Percentiles rank a stretch among this genome's conserved stretches.
These are phyloP conservation scores for Trichoderma guizhouense DNA, from an alignment of 2,329 filamentous ascomycete genomes.

Conservation along the genomic window DNA sequence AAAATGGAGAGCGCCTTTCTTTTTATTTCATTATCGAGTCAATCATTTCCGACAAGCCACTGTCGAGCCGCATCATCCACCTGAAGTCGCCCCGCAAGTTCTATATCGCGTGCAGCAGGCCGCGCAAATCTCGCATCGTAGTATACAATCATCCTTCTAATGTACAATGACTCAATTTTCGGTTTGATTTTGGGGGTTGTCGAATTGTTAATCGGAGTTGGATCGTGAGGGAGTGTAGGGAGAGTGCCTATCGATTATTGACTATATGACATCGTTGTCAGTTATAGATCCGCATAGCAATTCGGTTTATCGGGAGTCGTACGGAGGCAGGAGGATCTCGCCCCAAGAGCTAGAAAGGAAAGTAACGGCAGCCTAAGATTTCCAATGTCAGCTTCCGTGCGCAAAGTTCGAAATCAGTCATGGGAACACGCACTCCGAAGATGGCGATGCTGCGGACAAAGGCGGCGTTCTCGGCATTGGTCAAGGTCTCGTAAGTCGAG, in stretches of 20 bases:
- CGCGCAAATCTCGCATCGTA: constrained; percentile 21
- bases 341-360: constrained; percentile 66
- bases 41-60: not conserved
- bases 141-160: constrained; percentile 26
- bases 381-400: constrained; percentile 14
- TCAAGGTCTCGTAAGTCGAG: constrained; percentile 59
- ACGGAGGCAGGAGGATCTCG: constrained; percentile 66
- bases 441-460: constrained; percentile 65
- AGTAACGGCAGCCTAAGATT: constrained; percentile 56
- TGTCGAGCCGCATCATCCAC: not conserved
- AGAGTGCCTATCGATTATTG: constrained; percentile 4
- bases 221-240: not conserved
- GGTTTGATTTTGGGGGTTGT: not conserved
- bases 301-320: constrained; percentile 28
- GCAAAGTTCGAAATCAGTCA: not conserved
- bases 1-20: constrained; percentile 4
- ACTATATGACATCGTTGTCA: not conserved
- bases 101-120: constrained; percentile 4
- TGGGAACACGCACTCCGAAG: constrained; percentile 58
- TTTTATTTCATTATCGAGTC: constrained; percentile 8
- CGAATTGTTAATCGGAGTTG: not conserved
- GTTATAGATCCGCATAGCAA: not conserved
- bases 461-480: constrained; percentile 64
- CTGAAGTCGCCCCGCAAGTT: constrained; percentile 4
- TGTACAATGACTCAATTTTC: constrained; percentile 12